These are phyloP conservation scores for Chlorencoelia australis DNA, from an alignment of 2,329 filamentous ascomycete genomes.

Conservation along the genomic window DNA sequence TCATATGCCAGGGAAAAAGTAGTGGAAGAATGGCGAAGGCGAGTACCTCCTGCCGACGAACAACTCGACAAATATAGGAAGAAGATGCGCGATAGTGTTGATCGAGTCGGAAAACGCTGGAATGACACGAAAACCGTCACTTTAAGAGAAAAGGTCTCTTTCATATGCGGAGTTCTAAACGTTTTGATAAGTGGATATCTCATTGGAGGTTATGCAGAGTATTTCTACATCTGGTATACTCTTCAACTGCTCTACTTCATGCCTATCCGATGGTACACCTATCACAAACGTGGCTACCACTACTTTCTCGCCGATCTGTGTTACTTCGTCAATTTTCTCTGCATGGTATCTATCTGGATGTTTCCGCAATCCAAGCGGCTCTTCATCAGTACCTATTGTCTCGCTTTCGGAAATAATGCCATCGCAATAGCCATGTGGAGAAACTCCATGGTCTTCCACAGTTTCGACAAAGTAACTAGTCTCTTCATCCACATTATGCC, in stretches of 20 bases:
- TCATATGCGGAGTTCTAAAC: slow-evolving; percentile 93
- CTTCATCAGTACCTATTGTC: slow-evolving; percentile 84
- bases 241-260: slow-evolving; percentile 85
- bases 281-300: slow-evolving; percentile 84
- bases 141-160: slow-evolving; percentile 84
- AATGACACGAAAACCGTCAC: slow-evolving; percentile 85
- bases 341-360: slow-evolving; percentile 75
- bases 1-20: slow-evolving; percentile 77
- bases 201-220: slow-evolving; percentile 74
- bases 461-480: slow-evolving; percentile 91
- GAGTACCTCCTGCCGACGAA: slow-evolving; percentile 80
- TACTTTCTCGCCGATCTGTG: slow-evolving; percentile 97
- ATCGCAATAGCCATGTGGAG: slow-evolving; percentile 98
- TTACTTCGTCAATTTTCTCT: slow-evolving; percentile 92
- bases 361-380: slow-evolving; percentile 86
- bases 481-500: slow-evolving; percentile 99
- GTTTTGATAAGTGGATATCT: slow-evolving; percentile 95
- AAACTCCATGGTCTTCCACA: slow-evolving; percentile 97
- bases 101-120: slow-evolving; percentile 76
- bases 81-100: slow-evolving; percentile 81
- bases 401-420: slow-evolving; percentile 93
- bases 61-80: slow-evolving; percentile 84
- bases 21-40: slow-evolving; percentile 83
- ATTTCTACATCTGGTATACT: slow-evolving; percentile 91
- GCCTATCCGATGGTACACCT: slow-evolving; percentile 88